phyloP scores from a whole-genome alignment of 352 stramenopile genomes.

The Globisporangium ultimum region DNA sequence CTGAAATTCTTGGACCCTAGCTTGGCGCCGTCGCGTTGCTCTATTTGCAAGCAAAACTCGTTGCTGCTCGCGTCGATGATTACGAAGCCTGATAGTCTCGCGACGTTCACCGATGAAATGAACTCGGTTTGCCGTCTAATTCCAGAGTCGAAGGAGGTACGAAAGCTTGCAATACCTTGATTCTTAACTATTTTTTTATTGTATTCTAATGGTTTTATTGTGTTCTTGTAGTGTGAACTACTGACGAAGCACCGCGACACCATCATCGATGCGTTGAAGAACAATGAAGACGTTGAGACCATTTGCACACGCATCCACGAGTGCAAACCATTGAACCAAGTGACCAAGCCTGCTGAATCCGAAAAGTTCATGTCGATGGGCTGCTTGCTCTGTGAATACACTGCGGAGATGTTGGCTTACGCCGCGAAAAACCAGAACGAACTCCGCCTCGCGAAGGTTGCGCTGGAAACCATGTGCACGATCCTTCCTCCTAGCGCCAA shows the following conservation, averaged over 20 bases:
- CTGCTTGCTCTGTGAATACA: constrained; percentile 82
- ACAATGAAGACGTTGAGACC: constrained; percentile 40
- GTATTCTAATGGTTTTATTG: constrained; percentile 1
- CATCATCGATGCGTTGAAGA: constrained; percentile 52
- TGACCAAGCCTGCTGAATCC: constrained; percentile 10
- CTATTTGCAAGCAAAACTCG: constrained; percentile 58
- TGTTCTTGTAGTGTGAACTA: constrained; percentile 36
- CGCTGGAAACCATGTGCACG: constrained; percentile 73
- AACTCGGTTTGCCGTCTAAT: constrained; percentile 56
- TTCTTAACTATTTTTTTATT: constrained; percentile 3
- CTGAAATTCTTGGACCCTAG: constrained; percentile 40
- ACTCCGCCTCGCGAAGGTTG: constrained; percentile 59
- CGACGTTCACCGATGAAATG: constrained; percentile 43
- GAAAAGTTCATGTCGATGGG: constrained; percentile 49
- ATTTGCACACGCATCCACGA: constrained; percentile 50
- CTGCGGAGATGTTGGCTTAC: constrained; percentile 48
- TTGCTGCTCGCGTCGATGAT: constrained; percentile 52
- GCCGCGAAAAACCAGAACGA: constrained; percentile 45
- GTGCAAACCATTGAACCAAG: constrained; percentile 19
- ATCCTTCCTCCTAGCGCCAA: constrained; percentile 55
- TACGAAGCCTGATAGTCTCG: constrained; percentile 36
- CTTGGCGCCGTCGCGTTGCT: constrained; percentile 39
- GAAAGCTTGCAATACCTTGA: constrained; percentile 4
- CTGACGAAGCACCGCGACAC: constrained; percentile 44
- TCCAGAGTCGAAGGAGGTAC: constrained; percentile 39